Evolutionary conservation across 2,329 filamentous ascomycete genomes (phyloP), one percentile per base, ranked within the genome.

Genomic region (Capronia americana): DNA sequence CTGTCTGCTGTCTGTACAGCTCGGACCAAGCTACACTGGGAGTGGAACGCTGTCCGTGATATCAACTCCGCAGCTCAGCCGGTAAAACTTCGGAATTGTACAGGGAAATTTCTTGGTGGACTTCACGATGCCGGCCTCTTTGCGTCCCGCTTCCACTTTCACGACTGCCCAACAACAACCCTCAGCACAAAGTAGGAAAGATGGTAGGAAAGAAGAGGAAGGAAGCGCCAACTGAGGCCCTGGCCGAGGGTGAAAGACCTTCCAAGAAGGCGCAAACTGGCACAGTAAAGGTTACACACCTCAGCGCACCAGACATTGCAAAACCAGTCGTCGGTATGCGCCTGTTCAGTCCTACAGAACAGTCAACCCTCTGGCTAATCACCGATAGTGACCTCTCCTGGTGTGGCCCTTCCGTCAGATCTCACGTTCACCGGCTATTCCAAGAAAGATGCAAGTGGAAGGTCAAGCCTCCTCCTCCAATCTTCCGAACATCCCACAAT

Each of bases 401-500:
- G 75, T 14, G 56, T 73, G 20, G 66, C 41, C 2, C 64, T 76
- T 24, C 71, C 74, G 32, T 26, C 58, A 20, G 53, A 71, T 7
- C 34, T 69, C 50, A 46, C 32, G 4, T 73, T 73, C 61, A 44
- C 70, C 11, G 58, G 67, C 10, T 73, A 67, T 48, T 66, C 63
- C 17, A 71, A 70, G 48, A 68, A 69, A 41, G 66, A 60, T 10
- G 14, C 32, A 3, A 54, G 59, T 4, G 64, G 64, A 30, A 57
- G 32, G 26, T 81, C 83, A 50, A 82, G 86, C 63, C 74, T 88
- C 6, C 80, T 89, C 41, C 81, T 89, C 10, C 86, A 89, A 67
- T 87, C 87, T 5, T 87, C 86, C 28, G 79, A 84, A 57, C 87
- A 89, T 69, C 79, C 84, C 14, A 85, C 83, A 60, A 80, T 89